These are phyloP conservation scores for Coemansia furcata DNA, from an alignment of 192 early-diverging fungal genomes.

Conservation along the genomic window DNA sequence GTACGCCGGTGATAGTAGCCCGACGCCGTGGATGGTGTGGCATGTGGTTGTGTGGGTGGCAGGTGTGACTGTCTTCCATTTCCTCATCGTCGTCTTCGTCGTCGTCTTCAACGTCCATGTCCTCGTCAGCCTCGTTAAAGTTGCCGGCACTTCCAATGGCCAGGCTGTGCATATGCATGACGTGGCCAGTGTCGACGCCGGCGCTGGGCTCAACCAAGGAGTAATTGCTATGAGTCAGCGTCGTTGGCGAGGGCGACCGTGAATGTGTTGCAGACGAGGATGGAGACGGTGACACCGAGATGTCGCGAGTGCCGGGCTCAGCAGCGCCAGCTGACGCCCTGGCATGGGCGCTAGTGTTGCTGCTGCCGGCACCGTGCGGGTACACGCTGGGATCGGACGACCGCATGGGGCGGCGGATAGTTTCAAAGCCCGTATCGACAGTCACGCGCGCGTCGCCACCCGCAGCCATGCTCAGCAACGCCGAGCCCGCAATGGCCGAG, in stretches of 20 bases:
- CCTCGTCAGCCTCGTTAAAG: constrained; percentile 9
- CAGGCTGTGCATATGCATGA: neutral
- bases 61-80: neutral
- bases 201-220: neutral
- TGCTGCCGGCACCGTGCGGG: constrained; percentile 9
- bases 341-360: neutral
- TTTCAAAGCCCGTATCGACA: constrained; percentile 11
- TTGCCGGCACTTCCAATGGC: neutral
- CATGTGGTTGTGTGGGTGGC: neutral
- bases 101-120: constrained; percentile 12
- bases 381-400: constrained; percentile 47
- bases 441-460: constrained; percentile 30
- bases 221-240: neutral
- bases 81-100: constrained; percentile 12
- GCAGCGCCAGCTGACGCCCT: constrained; percentile 7
- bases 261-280: constrained; percentile 10
- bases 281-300: constrained; percentile 48
- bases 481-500: constrained; percentile 50
- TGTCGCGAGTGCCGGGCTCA: constrained; percentile 46
- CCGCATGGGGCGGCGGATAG: constrained; percentile 26
- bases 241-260: neutral
- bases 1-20: constrained; percentile 34
- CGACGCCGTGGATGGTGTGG: constrained; percentile 31
- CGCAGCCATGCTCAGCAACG: constrained; percentile 53
- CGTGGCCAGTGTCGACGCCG: neutral